Evolutionary conservation across 306 rosid species (phyloP).

Genomic region (Quercus engelmannii): DNA sequence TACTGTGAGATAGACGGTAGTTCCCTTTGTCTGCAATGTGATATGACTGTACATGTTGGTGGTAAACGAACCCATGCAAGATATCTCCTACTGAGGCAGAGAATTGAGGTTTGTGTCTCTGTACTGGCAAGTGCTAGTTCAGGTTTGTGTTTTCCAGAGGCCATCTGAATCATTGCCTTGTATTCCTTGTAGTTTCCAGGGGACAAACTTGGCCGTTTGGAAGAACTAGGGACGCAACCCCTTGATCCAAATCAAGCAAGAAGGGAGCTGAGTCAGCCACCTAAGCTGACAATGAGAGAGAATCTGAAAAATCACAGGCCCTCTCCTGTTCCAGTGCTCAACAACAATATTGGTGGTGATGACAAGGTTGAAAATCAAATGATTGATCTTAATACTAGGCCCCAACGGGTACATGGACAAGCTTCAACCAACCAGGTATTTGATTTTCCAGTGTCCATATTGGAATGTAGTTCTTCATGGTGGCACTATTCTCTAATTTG

Average conservation of each 20-base stretch:
- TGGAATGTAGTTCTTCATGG: not conserved
- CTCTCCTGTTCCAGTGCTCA: conserved; percentile 27
- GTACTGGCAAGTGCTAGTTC: conserved; percentile 7
- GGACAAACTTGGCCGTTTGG: conserved; percentile 35
- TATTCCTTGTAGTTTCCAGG: conserved; percentile 44
- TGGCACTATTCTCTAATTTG: not conserved
- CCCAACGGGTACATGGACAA: conserved; percentile 36
- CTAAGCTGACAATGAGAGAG: conserved; percentile 22
- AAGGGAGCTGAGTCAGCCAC: conserved; percentile 30
- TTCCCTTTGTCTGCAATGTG: conserved; percentile 77
- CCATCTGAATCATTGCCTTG: not conserved
- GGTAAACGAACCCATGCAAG: conserved; percentile 69
- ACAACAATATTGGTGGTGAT: conserved; percentile 27
- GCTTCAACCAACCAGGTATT: conserved; percentile 40
- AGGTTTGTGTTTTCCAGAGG: conserved; percentile 12
- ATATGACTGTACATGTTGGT: conserved; percentile 71
- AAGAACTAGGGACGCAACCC: conserved; percentile 36
- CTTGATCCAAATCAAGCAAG: conserved; percentile 23
- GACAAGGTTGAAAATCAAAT: conserved; percentile 33
- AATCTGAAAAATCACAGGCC: conserved; percentile 28
- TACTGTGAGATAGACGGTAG: conserved; percentile 76
- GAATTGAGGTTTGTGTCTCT: conserved; percentile 48
- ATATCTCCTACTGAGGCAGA: conserved; percentile 65
- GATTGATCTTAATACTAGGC: conserved; percentile 49
- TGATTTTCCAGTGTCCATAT: not conserved